Evolutionary conservation across 148 eudicot genomes (phyloP).

Genomic region (Fallopia convolvulus): DNA sequence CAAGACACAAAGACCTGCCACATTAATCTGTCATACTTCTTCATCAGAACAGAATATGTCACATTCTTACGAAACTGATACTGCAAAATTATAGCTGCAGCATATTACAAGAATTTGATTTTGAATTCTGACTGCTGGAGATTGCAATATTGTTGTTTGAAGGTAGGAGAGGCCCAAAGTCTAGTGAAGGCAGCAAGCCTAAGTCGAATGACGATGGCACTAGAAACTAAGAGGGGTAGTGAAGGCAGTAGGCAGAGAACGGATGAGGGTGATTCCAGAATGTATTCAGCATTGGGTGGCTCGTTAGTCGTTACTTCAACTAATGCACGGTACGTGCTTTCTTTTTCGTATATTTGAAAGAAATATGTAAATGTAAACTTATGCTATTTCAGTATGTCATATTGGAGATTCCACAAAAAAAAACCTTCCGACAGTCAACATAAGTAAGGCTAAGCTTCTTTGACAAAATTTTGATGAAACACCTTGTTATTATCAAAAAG

Average conservation of each 20-base stretch:
- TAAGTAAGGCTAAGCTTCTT: background rate
- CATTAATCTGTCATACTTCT: background rate
- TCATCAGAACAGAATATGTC: too few relatives aligned
- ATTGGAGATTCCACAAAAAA: background rate
- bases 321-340: background rate
- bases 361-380: background rate
- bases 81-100: background rate
- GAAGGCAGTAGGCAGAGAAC: background rate
- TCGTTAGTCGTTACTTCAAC: too few relatives aligned
- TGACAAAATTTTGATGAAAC: background rate
- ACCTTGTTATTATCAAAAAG: background rate
- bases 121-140: background rate
- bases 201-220: background rate
- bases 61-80: background rate
- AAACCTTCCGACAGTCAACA: background rate
- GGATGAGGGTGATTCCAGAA: background rate
- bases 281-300: too few relatives aligned
- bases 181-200: background rate
- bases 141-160: background rate
- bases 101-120: background rate
- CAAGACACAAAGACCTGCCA: background rate
- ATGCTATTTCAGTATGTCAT: background rate
- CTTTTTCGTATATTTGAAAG: background rate
- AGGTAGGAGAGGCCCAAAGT: background rate
- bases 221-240: background rate